Base-by-base conservation (phyloP, 129 eudicot genomes). In the Tagetes patula region DNA sequence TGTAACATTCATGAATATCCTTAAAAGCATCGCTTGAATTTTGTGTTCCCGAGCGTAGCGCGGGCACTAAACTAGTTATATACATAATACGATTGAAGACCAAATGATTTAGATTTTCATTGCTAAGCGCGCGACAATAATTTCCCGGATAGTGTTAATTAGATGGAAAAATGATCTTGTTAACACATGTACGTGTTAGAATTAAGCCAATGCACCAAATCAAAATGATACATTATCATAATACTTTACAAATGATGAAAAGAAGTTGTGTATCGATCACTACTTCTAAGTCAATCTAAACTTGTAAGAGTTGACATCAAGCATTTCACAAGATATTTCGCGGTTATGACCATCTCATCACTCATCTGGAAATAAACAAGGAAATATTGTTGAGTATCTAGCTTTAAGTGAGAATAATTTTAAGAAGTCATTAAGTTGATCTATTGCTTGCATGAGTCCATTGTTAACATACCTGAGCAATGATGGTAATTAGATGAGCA, bases 381-480 rank as follows among this genome's bases (percentile, higher is more conserved):
- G 36, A 50, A 73, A 73, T 48, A 60, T 31, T 12, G 46, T 10
- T 6, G 2, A 73, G 46, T 8, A 30, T 55, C 20, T 43, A 31
- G 13, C 27, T 30, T 46, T 13, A 33, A 33, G 49, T 6, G 3
- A 3, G 6, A 27, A 7, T 55, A 2, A 11, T 55, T 2, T 0
- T 2, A 36, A 12, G 9, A 55, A 55, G 5, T 5, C 4, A n/a
- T 3, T 6, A 27, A 3, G 0, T 4, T 0, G 30, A 20, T 20
- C 27, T 20, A 20, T 20, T 20, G 27, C 27, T 20, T 20, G 31
- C 3, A 60, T 60, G 65, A 33, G 13, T 30, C 4, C 11, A 1
- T 12, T 60, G 12, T 43, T 65, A 52, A 65, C 70, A 42, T 42
- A 76, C 80, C 80, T 76, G 47, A n/a, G 80, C 74, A n/a, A 43